phyloP scores from a whole-genome alignment of 2,329 filamentous ascomycete species.

The Domatiomyces catenatus region DNA sequence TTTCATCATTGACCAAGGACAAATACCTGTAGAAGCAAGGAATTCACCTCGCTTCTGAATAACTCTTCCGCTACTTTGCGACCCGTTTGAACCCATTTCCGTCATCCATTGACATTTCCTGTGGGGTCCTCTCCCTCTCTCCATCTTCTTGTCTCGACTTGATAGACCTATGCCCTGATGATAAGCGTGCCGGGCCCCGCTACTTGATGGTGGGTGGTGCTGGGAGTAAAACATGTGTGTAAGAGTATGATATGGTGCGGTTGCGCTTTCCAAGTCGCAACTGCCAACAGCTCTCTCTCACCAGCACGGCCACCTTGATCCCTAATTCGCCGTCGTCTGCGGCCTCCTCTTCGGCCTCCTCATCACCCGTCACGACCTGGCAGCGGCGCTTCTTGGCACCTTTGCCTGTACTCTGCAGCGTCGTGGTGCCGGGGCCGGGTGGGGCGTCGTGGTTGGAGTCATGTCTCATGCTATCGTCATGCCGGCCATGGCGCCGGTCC shows the following conservation, averaged over 20 bases:
- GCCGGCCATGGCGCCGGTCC: constrained; percentile 19
- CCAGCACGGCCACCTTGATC: neutral
- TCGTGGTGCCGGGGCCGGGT: constrained; percentile 24
- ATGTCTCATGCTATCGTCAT: constrained; percentile 24
- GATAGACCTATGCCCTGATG: neutral
- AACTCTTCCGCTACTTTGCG: too few relatives aligned
- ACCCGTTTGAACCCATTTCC: too few relatives aligned
- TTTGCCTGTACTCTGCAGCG: constrained; percentile 27
- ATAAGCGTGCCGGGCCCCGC: neutral
- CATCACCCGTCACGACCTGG: constrained; percentile 42
- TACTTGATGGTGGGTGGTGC: neutral
- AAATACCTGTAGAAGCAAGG: too few relatives aligned
- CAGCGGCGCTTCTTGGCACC: constrained; percentile 28
- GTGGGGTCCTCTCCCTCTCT: neutral
- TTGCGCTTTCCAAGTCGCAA: neutral
- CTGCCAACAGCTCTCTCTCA: neutral
- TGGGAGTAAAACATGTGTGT: neutral
- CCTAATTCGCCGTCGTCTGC: constrained; percentile 15
- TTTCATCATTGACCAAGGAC: too few relatives aligned
- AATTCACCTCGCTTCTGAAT: too few relatives aligned
- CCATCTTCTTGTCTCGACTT: too few relatives aligned
- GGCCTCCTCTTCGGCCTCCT: constrained; percentile 44
- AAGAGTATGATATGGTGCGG: too few relatives aligned
- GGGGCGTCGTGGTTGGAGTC: constrained; percentile 10
- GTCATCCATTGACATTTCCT: neutral